Conservation (phyloP, 2,329 filamentous ascomycete species). For the Fusarium coffeatum region DNA sequence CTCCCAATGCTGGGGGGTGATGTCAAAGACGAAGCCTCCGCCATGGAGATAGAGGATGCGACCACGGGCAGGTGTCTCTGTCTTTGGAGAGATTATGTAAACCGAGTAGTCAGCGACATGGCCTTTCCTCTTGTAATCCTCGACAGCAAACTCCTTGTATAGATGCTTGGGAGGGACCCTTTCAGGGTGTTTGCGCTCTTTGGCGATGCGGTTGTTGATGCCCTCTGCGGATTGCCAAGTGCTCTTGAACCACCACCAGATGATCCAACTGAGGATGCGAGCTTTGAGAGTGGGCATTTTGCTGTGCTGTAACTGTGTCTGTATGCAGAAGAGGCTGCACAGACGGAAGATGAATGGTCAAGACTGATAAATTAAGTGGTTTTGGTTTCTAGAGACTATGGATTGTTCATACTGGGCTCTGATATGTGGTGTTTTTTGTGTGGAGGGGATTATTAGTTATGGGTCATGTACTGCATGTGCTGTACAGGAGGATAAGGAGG, state of each 20-base stretch:
- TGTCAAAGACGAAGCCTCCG: conserved; percentile 49
- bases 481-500: conserved; percentile 3
- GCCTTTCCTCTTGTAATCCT: conserved; percentile 38
- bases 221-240: conserved; percentile 43
- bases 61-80: conserved; percentile 44
- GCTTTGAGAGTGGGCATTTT: conserved; percentile 46
- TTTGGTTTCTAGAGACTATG: conserved; percentile 2
- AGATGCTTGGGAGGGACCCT: conserved; percentile 42
- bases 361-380: conserved; percentile 1
- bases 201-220: conserved; percentile 43
- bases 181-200: conserved; percentile 37
- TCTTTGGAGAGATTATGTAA: conserved; percentile 49
- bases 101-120: conserved; percentile 35
- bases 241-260: conserved; percentile 46
- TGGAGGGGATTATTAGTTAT: conserved; percentile 28
- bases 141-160: conserved; percentile 43
- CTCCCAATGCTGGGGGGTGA: conserved; percentile 46
- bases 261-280: conserved; percentile 45
- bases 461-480: neutral
- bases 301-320: neutral
- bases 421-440: conserved; percentile 26
- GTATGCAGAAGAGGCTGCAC: conserved; percentile 14
- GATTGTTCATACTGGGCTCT: neutral
- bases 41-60: conserved; percentile 51
- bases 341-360: conserved; percentile 3